Conservation (phyloP, 2,329 filamentous ascomycete genomes). For the Fusarium concolor region DNA sequence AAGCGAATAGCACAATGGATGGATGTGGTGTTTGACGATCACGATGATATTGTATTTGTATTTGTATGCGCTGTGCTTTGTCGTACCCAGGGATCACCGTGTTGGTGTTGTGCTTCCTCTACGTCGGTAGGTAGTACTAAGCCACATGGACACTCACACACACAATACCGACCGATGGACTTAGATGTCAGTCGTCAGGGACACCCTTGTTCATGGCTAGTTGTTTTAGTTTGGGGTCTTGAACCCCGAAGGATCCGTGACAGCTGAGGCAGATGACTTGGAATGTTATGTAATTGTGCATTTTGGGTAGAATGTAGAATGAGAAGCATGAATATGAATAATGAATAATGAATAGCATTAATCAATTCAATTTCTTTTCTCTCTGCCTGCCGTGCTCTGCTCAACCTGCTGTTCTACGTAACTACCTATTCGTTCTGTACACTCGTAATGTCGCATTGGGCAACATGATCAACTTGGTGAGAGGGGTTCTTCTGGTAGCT, state of each 20-base stretch:
- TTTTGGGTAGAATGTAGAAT: neutral
- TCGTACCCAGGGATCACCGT: neutral
- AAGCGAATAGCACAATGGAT: conserved; percentile 16
- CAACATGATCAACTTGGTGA: conserved; percentile 31
- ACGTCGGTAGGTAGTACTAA: conserved; percentile 2
- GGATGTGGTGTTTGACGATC: conserved; percentile 13
- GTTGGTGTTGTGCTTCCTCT: neutral
- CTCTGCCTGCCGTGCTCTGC: too few species aligned
- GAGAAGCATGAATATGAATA: neutral
- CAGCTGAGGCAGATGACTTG: conserved; percentile 33
- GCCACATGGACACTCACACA: conserved; percentile 36
- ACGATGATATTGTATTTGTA: conserved; percentile 15
- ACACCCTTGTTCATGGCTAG: conserved; percentile 20
- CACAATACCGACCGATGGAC: neutral
- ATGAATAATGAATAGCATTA: too few species aligned
- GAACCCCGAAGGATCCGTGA: conserved; percentile 43
- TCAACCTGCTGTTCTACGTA: neutral
- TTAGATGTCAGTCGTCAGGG: conserved; percentile 27
- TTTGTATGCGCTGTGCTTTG: neutral
- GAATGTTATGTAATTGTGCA: neutral
- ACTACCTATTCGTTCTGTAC: neutral
- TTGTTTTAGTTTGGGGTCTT: conserved; percentile 22
- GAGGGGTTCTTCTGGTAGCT: conserved; percentile 8
- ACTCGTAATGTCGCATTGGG: conserved; percentile 26
- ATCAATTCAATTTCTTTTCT: neutral